Conservation (phyloP, 208 protist species). For the Leptomonas seymouri region DNA sequence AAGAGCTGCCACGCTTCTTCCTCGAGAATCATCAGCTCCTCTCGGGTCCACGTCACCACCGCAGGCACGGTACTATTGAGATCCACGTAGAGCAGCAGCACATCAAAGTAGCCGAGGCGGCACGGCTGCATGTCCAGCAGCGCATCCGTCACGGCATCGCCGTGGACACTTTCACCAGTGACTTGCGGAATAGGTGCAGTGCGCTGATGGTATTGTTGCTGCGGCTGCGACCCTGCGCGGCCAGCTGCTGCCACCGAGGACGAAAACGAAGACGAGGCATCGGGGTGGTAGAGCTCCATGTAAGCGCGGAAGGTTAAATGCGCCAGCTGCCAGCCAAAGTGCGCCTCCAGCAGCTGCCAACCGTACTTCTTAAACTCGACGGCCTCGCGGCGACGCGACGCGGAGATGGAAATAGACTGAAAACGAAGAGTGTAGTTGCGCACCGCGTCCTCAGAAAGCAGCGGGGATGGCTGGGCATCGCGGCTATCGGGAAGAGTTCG, state of each 20-base stretch:
- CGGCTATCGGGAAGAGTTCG: background rate
- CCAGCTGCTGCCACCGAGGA: background rate
- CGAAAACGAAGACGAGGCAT: background rate
- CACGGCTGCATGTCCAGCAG: constrained; percentile 45
- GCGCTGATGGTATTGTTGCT: constrained; percentile 5
- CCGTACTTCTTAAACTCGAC: constrained; percentile 75
- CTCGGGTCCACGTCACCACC: constrained; percentile 68
- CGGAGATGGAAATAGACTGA: constrained; percentile 62
- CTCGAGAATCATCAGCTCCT: constrained; percentile 72
- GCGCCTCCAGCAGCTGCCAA: constrained; percentile 72
- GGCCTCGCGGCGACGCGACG: constrained; percentile 32
- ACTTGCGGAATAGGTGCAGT: background rate
- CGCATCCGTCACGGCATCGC: constrained; percentile 25
- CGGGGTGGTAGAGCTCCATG: constrained; percentile 10
- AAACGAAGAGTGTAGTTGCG: constrained; percentile 48
- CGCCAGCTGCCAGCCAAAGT: constrained; percentile 67
- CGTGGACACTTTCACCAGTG: background rate
- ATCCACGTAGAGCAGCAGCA: constrained; percentile 73
- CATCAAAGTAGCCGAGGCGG: constrained; percentile 64
- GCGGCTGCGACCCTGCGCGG: background rate
- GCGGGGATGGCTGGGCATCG: constrained; percentile 12
- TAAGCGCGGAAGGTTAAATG: constrained; percentile 39
- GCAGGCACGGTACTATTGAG: constrained; percentile 44
- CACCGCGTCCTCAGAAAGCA: constrained; percentile 37
- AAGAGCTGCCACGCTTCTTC: constrained; percentile 72